Evolutionary conservation across 2,329 filamentous ascomycete species (phyloP), one percentile per base, ranked within the genome.

Genomic region (Colletotrichum sp.): DNA sequence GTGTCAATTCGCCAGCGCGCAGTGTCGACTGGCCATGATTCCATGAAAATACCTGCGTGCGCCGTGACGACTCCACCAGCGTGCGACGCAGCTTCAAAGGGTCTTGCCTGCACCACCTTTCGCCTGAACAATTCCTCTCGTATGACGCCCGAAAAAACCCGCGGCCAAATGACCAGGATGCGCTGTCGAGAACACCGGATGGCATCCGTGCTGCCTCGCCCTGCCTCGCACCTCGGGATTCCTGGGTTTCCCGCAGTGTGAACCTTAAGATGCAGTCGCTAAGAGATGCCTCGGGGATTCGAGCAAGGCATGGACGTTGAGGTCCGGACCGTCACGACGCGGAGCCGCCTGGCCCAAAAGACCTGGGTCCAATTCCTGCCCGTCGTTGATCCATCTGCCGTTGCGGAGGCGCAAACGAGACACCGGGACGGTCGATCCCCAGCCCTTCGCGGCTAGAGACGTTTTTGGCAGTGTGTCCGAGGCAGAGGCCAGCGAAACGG

Each of bases 391-490:
- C 63, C 44, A 55, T 63, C 22, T 25, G 61, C 55, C 55, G 55
- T 15, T 44, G 63, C 63, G 59, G 66, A 57, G 30, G 27, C 5
- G 25, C 32, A 39, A 61, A 25, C 65, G 44, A 34, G 52, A 67
- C 36, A 19, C 25, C n/a, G 25, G 36, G 29, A 32, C 62, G 34
- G 72, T 62, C 16, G 62, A 52, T 63, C 52, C n/a, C 72, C 39
- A 63, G 5, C 19, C 25, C 22, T 27, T 69, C 64, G 44, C 57
- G 57, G 70, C 57, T 22, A 34, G 34, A 25, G 64, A 76, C 69
- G 64, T 44, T 49, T 76, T 65, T 52, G 71, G 70, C 64, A 65
- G 57, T 73, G 49, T 76, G 57, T 9, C 73, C 73, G 70, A 69
- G 25, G 62, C 59, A 57, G 22, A 34, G 29, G 61, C 49, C 32